Evolutionary conservation across 2,329 filamentous ascomycete species (phyloP), one percentile per base, ranked within the genome.

Genomic region (Cordyceps farinosa): DNA sequence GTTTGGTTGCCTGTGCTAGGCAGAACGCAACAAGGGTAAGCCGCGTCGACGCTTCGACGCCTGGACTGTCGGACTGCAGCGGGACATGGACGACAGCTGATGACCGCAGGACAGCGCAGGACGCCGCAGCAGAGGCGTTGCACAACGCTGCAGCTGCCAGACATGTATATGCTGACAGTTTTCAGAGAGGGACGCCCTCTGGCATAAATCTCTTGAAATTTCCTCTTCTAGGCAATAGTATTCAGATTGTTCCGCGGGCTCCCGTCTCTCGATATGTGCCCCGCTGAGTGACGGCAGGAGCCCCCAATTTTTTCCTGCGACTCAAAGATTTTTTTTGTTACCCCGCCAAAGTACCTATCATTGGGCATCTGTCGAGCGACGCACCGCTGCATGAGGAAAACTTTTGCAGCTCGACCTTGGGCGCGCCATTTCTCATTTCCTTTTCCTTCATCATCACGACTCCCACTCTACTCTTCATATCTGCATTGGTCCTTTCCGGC

Each of bases 331-430:
- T 22, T 47, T 44, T 57, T 57, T 57, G 34, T 29, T 58, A 58
- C 55, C 56, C 56, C 56, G 45, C 56, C 56, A 50, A 42, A 50
- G 22, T 22, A 22, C 22, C 34, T 9, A 27, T 42, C 34, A 59
- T 59, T 59, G 56, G 56, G 56, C 45, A 29, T 60, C n/a, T 22
- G 11, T 42, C 3, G 10, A 57, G 15, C 34, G 22, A 40, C n/a
- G 30, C 47, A 45, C 34, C 17, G n/a, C 34, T 17, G 54, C 60
- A 62, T 63, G 59, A 65, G 50, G 56, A 62, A 57, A 66, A 63
- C 61, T 63, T 51, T 60, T 61, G 59, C 59, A 36, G 40, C 53
- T 63, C 59, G 45, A 42, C 47, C 51, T 50, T 45, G 30, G 34
- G 22, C 30, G 57, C 56, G 45, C 51, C 62, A 44, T 54, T 52